Evolutionary conservation across 1,284 basidiomycete species (phyloP).

Genomic region (Lignosus rhinocerotis): DNA sequence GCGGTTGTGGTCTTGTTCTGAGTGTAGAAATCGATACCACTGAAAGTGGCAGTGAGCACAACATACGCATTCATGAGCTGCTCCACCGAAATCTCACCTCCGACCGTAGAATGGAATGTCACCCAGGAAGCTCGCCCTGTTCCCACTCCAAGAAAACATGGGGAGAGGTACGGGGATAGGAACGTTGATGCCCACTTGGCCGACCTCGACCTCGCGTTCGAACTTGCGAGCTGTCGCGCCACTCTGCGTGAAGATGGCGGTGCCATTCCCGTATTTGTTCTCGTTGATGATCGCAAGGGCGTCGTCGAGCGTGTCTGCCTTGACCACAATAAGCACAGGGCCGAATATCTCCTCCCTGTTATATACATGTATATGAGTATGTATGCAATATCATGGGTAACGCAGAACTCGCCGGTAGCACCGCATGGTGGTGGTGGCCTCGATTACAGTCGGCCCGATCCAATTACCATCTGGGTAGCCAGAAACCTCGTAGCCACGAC

Average conservation of each 20-base stretch:
- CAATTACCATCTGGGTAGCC: slow-evolving; percentile 93
- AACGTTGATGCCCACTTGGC: slow-evolving; percentile 94
- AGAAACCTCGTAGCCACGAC: slow-evolving; percentile 67
- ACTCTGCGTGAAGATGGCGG: slow-evolving; percentile 96
- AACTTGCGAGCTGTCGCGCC: slow-evolving; percentile 96
- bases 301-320: slow-evolving; percentile 87
- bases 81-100: slow-evolving; percentile 46
- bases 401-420: slow-evolving; percentile 73
- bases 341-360: slow-evolving; percentile 93
- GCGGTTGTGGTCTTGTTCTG: slow-evolving; percentile 88
- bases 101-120: slow-evolving; percentile 91
- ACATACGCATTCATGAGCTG: not conserved
- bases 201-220: slow-evolving; percentile 86
- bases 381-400: not conserved
- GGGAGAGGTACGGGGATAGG: slow-evolving; percentile 88
- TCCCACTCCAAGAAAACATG: slow-evolving; percentile 94
- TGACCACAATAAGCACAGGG: slow-evolving; percentile 82
- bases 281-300: slow-evolving; percentile 88
- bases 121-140: slow-evolving; percentile 88
- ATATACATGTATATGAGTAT: not conserved
- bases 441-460: slow-evolving; percentile 90
- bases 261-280: slow-evolving; percentile 91
- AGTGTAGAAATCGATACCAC: slow-evolving; percentile 89
- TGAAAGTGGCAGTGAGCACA: slow-evolving; percentile 28
- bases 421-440: slow-evolving; percentile 81